Base-by-base conservation (phyloP, 1,284 basidiomycete species). In the Leccinum subfulvum region DNA sequence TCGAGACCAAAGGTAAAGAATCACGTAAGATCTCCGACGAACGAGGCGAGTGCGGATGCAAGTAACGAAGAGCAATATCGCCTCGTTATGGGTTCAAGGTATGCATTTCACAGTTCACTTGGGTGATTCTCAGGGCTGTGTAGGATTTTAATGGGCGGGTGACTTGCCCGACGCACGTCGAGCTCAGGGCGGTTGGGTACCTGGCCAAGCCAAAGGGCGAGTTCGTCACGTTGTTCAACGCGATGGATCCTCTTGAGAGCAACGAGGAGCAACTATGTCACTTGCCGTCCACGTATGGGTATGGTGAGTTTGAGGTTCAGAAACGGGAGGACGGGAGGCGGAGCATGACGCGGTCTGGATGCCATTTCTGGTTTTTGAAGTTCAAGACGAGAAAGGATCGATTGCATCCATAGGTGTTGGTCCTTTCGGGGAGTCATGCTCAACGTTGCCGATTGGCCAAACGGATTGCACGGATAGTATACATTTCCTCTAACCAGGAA, bases 161-260 rank as follows among this genome's bases (percentile, higher is more conserved):
- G 18, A 74, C 80, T 33, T 33, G 30, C 30, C 30, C 30, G 30
- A 33, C 30, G 1, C 77, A 69, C 2, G 81, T 92, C 2, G 71
- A 78, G 14, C 73, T 92, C 1, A 91, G 91, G 5, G 84, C 87
- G 1, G 85, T 94, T 2, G 91, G 91, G 4, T 92, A 89, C 70
- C 76, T 91, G 30, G 78, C 78, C 21, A 89, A 85, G 64, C 82
- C 86, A 0, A 74, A 73, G 13, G 91, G 91, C 11, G 54, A 56
- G 30, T 94, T 93, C 67, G 75, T 90, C 35, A 87, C 85, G 18
- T 78, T 92, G 2, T 87, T 91, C 75, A 90, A 90, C 71, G 82
- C 87, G 0, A 80, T 85, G 63, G 74, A 80, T 51, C 86, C 54
- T 37, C 30, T 56, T 35, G 30, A 33, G 54, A 37, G 80, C 5